A percentile compares a stretch with the other conserved stretches of the same genome.
Evolutionary conservation across 2,329 filamentous ascomycete species (phyloP).

Genomic region (Fusarium equiseti): DNA sequence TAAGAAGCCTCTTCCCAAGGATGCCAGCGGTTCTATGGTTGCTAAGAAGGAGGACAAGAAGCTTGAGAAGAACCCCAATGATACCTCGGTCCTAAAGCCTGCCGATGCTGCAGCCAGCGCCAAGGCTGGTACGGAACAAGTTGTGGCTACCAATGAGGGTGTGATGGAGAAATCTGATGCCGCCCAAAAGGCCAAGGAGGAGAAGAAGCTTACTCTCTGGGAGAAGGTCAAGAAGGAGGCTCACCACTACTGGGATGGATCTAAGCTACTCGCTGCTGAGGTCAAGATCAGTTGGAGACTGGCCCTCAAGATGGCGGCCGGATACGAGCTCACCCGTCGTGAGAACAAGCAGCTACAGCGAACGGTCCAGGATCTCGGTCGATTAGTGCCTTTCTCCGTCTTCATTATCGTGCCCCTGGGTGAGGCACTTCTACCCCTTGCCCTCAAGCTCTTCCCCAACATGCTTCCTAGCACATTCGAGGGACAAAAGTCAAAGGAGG

Average conservation of each 20-base stretch:
- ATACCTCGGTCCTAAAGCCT: slow-evolving; percentile 25
- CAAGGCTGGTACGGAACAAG: slow-evolving; percentile 54
- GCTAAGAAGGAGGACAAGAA: slow-evolving; percentile 54
- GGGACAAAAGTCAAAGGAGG: slow-evolving; percentile 88
- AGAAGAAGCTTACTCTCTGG: slow-evolving; percentile 87
- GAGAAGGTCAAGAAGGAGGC: slow-evolving; percentile 96
- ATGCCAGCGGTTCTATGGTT: slow-evolving; percentile 53
- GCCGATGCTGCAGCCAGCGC: slow-evolving; percentile 50
- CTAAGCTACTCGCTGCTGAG: slow-evolving; percentile 91
- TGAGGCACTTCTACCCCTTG: slow-evolving; percentile 90
- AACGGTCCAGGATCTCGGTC: slow-evolving; percentile 92
- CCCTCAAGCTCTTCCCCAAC: slow-evolving; percentile 95
- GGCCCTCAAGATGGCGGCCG: slow-evolving; percentile 96
- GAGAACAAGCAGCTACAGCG: slow-evolving; percentile 93
- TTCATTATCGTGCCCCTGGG: slow-evolving; percentile 98
- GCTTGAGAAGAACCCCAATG: slow-evolving; percentile 40
- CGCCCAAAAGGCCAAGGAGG: slow-evolving; percentile 70
- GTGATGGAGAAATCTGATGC: slow-evolving; percentile 70
- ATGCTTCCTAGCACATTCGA: slow-evolving; percentile 98
- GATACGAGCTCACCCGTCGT: slow-evolving; percentile 94
- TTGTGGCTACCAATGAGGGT: slow-evolving; percentile 68
- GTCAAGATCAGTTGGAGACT: slow-evolving; percentile 92
- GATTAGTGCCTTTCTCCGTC: slow-evolving; percentile 93
- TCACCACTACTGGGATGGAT: slow-evolving; percentile 98
- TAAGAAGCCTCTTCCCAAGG: slow-evolving; percentile 81